phyloP scores from a whole-genome alignment of 83 land plant genomes.

The Picea mariana region DNA sequence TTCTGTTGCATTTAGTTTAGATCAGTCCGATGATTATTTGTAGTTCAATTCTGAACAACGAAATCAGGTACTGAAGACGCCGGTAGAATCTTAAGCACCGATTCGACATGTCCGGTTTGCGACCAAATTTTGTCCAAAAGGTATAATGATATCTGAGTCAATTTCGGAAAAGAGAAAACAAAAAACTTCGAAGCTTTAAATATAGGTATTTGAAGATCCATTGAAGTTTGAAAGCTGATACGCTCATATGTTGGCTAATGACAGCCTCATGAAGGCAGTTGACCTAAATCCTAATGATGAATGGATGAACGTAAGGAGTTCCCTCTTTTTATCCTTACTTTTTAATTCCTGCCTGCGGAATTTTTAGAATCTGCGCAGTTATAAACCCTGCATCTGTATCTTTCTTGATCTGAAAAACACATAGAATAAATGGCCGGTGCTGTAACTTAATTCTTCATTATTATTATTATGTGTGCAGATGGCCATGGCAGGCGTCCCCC shows the following conservation, averaged over 20 bases:
- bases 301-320: slow-evolving; percentile 69
- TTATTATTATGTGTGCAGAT: slow-evolving; percentile 49
- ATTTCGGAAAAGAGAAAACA: no score
- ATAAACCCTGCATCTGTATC: no score
- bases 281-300: slow-evolving; percentile 41
- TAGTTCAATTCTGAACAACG: not conserved
- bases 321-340: not conserved
- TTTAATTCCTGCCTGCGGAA: not conserved
- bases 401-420: no score
- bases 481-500: slow-evolving; percentile 85
- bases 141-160: no score
- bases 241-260: not conserved
- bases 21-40: not conserved
- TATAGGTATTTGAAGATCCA: no score
- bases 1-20: not conserved
- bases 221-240: no score
- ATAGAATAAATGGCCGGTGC: no score
- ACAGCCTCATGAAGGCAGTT: slow-evolving; percentile 88
- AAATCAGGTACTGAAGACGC: slow-evolving; percentile 83
- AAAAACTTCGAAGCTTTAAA: no score
- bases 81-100: slow-evolving; percentile 75
- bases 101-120: slow-evolving; percentile 92
- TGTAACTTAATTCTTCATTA: not conserved
- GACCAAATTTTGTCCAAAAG: slow-evolving; percentile 94
- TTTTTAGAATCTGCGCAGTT: no score